Evolutionary conservation across 2,329 filamentous ascomycete genomes (phyloP), one percentile per base, ranked within the genome.

Genomic region (Pyrenophora teres): DNA sequence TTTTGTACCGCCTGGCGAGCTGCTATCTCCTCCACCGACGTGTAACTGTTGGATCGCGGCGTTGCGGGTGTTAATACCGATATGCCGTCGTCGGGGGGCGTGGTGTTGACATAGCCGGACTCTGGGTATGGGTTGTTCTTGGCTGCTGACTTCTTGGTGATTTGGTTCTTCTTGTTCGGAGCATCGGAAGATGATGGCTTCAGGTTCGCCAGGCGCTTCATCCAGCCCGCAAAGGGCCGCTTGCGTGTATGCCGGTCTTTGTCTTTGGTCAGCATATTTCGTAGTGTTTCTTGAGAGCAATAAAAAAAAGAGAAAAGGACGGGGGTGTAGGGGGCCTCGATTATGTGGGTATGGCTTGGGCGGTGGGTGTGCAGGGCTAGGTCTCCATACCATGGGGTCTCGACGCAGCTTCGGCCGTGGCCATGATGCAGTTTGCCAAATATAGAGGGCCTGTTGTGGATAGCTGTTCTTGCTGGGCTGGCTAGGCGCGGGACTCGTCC

Each of bases 81-180:
- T 48, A 78, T 30, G 35, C 46, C 71, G 52, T 76, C 76, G 44
- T 69, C 72, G 23, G 60, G 62, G 49, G 72, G 15, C 6, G 37
- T 72, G 52, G 81, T 51, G 78, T 78, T 64, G 77, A 78, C 54
- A 67, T 82, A 82, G 52, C 89, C 89, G 2, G 91, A 95, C 64
- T 93, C 83, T 7, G 90, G 90, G 69, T 97, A 97, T n/a, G 92
- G 92, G 70, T 93, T 93, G 79, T 96, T 96, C 73, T 88, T 87
- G 67, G 86, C 85, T 43, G 80, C 77, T 15, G 76, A 71, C 74
- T 87, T 89, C 75, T 87, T 89, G 54, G 57, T 39, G 37, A 49
- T 58, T 36, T 66, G 66, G 59, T 50, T 68, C 63, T 78, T 77
- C 68, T 78, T 79, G 41, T 64, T 71, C 46, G 74, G 68, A 13